Percentiles rank a stretch among this genome's conserved stretches.
phyloP scores from a whole-genome alignment of 768 basidiomycete genomes.

The Auricularia auricula-judae region DNA sequence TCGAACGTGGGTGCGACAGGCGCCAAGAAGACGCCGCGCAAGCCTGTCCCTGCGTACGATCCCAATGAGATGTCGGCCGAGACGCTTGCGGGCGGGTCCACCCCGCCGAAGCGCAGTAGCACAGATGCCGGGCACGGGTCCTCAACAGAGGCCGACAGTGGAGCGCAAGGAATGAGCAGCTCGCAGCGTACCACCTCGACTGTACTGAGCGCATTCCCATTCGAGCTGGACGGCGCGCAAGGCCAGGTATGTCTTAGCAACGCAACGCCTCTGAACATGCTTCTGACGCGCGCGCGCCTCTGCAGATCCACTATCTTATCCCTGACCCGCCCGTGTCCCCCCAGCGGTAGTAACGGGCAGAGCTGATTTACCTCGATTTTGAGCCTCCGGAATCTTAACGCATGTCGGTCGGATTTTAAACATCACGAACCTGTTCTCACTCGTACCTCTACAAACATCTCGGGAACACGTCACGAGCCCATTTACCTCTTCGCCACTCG shows the following conservation, averaged over 20 bases:
- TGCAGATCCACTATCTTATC: background rate
- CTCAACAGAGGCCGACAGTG: background rate
- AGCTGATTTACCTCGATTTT: background rate
- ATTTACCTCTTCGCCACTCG: no score
- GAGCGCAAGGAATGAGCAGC: background rate
- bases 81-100: background rate
- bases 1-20: background rate
- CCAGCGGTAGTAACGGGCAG: background rate
- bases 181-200: background rate
- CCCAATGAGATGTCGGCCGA: conserved; percentile 12
- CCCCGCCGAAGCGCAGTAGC: background rate
- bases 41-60: conserved; percentile 48
- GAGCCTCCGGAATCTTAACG: no score
- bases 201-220: background rate
- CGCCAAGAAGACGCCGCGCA: conserved; percentile 25
- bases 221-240: background rate
- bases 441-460: no score
- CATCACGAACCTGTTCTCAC: no score
- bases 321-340: background rate
- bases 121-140: background rate
- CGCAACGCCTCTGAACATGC: background rate
- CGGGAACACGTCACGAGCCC: no score
- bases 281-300: background rate
- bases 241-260: background rate
- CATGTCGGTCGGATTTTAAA: no score